These are phyloP conservation scores for Crepidotus variabilis DNA, from an alignment of 768 basidiomycete species.

Conservation along the genomic window DNA sequence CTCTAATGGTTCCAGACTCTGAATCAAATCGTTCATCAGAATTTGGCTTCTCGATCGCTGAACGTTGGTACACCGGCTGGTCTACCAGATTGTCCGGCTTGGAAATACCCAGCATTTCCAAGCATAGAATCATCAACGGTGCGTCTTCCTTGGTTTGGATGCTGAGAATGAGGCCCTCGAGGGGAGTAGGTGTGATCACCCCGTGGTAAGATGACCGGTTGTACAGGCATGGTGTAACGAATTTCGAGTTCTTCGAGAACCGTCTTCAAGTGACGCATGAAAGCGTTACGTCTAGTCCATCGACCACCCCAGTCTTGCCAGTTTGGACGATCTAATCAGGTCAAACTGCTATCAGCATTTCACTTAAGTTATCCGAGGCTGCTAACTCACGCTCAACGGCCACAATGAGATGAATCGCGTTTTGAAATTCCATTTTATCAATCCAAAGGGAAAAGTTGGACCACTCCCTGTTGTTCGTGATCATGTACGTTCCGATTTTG, in stretches of 20 bases:
- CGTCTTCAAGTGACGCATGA: conserved; percentile 73
- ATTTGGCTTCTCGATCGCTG: neutral
- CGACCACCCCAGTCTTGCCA: conserved; percentile 89
- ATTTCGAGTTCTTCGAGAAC: conserved; percentile 73
- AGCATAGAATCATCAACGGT: conserved; percentile 10
- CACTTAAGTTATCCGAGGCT: neutral
- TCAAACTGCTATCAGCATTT: neutral
- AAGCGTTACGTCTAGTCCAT: conserved; percentile 68
- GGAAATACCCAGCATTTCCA: conserved; percentile 24
- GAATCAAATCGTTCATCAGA: neutral
- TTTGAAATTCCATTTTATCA: conserved; percentile 78
- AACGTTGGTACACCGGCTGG: conserved; percentile 16
- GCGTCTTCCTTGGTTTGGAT: conserved; percentile 12
- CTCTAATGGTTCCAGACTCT: too few relatives aligned
- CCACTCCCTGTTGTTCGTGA: conserved; percentile 71
- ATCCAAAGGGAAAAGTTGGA: conserved; percentile 60
- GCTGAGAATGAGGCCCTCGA: conserved; percentile 1
- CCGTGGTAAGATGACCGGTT: conserved; percentile 59
- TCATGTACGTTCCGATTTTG: conserved; percentile 58
- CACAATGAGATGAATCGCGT: conserved; percentile 61
- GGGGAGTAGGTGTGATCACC: conserved; percentile 11
- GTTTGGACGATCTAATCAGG: conserved; percentile 58
- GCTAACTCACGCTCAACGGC: conserved; percentile 62
- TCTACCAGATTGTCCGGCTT: conserved; percentile 19
- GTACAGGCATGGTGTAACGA: conserved; percentile 65